A percentile compares a stretch with the other conserved stretches of the same genome.
Evolutionary conservation across 129 eudicot genomes (phyloP).

Genomic region (Apium graveolens): DNA sequence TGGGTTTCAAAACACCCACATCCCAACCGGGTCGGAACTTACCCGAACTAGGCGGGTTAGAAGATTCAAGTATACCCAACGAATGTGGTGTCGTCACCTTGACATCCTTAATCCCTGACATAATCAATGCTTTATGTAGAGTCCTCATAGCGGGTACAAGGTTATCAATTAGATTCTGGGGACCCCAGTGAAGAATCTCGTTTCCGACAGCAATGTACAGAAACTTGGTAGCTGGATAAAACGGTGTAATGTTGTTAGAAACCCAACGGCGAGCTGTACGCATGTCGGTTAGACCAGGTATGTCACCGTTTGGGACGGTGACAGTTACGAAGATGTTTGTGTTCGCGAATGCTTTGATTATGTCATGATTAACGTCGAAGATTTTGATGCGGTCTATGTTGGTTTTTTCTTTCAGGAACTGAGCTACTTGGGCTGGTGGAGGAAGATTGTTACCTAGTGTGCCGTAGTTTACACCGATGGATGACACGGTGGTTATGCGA

Average conservation of each 20-base stretch:
- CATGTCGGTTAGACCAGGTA: constrained; percentile 43
- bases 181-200: constrained; percentile 95
- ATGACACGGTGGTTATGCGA: neutral
- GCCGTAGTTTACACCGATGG: constrained; percentile 33
- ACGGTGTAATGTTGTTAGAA: constrained; percentile 45
- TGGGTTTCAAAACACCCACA: constrained; percentile 52
- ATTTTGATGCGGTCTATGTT: constrained; percentile 24
- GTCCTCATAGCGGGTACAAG: constrained; percentile 77
- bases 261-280: constrained; percentile 65
- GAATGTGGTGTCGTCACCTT: constrained; percentile 77
- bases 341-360: constrained; percentile 40
- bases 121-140: constrained; percentile 44
- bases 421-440: constrained; percentile 26
- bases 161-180: constrained; percentile 54
- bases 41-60: constrained; percentile 76
- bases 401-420: constrained; percentile 23
- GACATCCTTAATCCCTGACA: constrained; percentile 35
- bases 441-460: constrained; percentile 31
- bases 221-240: constrained; percentile 57
- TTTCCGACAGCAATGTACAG: constrained; percentile 67
- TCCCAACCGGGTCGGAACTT: constrained; percentile 95
- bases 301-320: constrained; percentile 88
- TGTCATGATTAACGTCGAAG: constrained; percentile 28
- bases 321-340: constrained; percentile 61
- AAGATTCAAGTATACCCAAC: constrained; percentile 40